Percentiles rank a stretch among this genome's conserved stretches.
Conservation (phyloP, 2,329 filamentous ascomycete genomes). For the Chalara sp. region DNA sequence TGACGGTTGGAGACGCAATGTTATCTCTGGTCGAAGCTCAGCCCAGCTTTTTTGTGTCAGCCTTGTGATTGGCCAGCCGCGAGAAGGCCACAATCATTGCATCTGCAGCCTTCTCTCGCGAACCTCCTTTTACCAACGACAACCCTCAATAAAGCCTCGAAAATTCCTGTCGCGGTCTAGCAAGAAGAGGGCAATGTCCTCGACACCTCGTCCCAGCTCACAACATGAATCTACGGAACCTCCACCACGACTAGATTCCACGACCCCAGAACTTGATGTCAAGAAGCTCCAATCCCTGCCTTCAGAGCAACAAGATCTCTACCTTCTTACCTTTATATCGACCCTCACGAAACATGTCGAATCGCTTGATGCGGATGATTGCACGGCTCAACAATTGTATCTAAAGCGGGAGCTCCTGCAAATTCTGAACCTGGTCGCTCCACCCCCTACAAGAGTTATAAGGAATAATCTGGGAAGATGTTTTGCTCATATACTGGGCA, state of each 20-base stretch:
- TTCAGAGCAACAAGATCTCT: slow-evolving; percentile 91
- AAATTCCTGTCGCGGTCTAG: slow-evolving; percentile 7
- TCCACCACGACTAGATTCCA: slow-evolving; percentile 31
- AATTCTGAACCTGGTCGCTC: slow-evolving; percentile 75
- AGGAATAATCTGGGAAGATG: slow-evolving; percentile 83
- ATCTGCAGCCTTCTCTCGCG: too few relatives aligned
- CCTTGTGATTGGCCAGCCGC: too few relatives aligned
- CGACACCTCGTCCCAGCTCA: slow-evolving; percentile 20
- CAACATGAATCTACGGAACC: slow-evolving; percentile 27
- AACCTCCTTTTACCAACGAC: not conserved
- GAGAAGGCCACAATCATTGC: too few relatives aligned
- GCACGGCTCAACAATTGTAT: slow-evolving; percentile 82
- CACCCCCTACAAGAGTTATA: slow-evolving; percentile 79
- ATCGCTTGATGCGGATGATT: slow-evolving; percentile 66
- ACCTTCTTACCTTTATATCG: slow-evolving; percentile 82
- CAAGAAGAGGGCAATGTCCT: slow-evolving; percentile 22
- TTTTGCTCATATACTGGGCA: slow-evolving; percentile 73
- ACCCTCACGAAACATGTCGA: slow-evolving; percentile 76
- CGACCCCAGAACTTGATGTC: slow-evolving; percentile 77
- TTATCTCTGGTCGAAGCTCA: too few relatives aligned
- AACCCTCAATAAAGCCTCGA: slow-evolving; percentile 4
- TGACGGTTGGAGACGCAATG: too few relatives aligned
- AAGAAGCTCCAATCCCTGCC: slow-evolving; percentile 83
- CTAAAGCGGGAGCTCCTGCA: slow-evolving; percentile 93
- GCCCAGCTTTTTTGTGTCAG: too few relatives aligned